Evolutionary conservation across 1,284 basidiomycete species (phyloP), one percentile per base, ranked within the genome.

Genomic region (Porodaedalea pini): DNA sequence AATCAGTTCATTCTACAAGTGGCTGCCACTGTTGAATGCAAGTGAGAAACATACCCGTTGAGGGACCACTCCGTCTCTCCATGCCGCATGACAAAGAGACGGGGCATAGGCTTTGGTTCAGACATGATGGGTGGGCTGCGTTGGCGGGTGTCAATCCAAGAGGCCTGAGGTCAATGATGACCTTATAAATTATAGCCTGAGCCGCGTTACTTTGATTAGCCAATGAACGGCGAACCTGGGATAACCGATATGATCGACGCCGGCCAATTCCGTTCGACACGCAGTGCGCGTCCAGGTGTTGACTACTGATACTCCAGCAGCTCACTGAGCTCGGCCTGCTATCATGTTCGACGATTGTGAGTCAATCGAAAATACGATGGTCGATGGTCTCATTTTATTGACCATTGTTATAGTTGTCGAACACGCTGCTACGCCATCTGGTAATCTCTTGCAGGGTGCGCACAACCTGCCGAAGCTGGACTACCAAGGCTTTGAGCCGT

Each of bases 1-100:
- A 36, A 27, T 8, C 11, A 29, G 27, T 21, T 7, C 45, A 15
- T 2, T n/a, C 25, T 47, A 17, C n/a, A n/a, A 25, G 31, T 25
- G 15, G 27, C 8, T 41, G 17, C 25, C 52, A 49, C n/a, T 56
- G 60, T 57, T 8, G 17, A 29, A 13, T 54, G 51, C 17, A 44
- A 55, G n/a, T 11, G 47, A 13, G 32, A 25, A 17, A 43, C 53
- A 13, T 57, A 83, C 82, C 92, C 94, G 64, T 89, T 94, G 55
- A 90, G 67, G n/a, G 88, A 90, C 94, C 94, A 97, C 69, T 95
- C 94, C 1, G 94, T 97, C 75, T 96, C 90, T 43, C 93, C 90
- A 67, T 92, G 90, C 59, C 90, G 82, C 62, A 92, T 76, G 53
- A 92, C 69, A 69, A 92, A 86, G 52, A 93, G 71, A 54, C 90